phyloP scores from a whole-genome alignment of 2,329 filamentous ascomycete species.

The Xylaria sp. region DNA sequence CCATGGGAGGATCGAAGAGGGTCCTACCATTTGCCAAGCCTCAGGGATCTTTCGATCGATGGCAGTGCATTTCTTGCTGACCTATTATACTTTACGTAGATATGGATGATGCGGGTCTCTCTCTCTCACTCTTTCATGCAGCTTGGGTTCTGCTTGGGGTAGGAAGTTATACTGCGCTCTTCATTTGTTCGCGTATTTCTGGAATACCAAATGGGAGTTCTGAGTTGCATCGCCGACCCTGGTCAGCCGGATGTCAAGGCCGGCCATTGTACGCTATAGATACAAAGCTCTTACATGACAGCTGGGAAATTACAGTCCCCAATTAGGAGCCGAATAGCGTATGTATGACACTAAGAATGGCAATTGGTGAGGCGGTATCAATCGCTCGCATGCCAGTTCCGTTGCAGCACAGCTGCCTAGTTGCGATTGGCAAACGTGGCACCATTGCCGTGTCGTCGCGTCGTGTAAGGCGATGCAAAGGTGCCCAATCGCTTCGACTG shows the following conservation, averaged over 20 bases:
- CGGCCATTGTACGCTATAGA: neutral
- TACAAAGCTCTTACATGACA: neutral
- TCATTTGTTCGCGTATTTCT: neutral
- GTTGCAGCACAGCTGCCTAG: conserved; percentile 1
- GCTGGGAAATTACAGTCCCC: conserved; percentile 2
- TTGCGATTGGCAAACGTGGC: conserved; percentile 19
- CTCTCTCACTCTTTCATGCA: too few species aligned
- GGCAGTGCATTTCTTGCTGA: neutral
- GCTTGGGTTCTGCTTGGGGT: too few species aligned
- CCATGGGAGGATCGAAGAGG: too few species aligned
- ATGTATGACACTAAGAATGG: conserved; percentile 16
- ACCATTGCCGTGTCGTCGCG: conserved; percentile 5
- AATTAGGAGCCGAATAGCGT: neutral
- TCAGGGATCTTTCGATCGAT: neutral
- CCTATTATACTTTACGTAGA: too few species aligned
- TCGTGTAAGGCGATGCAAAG: conserved; percentile 17
- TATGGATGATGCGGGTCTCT: too few species aligned
- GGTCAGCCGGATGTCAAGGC: neutral
- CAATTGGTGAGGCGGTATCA: conserved; percentile 9
- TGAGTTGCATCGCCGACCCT: neutral
- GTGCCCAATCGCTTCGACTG: conserved; percentile 16
- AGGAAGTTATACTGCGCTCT: too few species aligned
- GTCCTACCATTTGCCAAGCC: neutral
- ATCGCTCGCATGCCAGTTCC: neutral
- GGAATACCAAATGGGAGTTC: conserved; percentile 4